A percentile compares a stretch with the other conserved stretches of the same genome.
Conservation (phyloP, 2,329 filamentous ascomycete species). For the Paraconiothyrium sp. region DNA sequence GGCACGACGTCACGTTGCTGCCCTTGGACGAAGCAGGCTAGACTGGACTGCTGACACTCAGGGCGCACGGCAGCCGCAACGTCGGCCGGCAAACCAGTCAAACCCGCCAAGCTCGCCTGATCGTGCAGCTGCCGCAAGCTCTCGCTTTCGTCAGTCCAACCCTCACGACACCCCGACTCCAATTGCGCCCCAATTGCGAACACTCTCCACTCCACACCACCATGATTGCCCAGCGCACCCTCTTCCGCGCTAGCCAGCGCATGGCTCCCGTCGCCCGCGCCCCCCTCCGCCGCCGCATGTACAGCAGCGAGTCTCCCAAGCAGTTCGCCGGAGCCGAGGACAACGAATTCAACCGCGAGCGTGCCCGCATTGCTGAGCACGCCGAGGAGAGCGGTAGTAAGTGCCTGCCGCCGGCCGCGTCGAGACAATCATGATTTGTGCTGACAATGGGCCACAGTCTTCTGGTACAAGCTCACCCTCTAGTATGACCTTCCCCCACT, state of each 20-base stretch:
- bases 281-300: constrained; percentile 71
- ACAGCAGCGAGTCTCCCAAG: constrained; percentile 69
- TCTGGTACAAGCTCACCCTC: constrained; percentile 95
- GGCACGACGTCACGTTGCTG: constrained; percentile 12
- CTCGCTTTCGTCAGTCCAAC: constrained; percentile 33
- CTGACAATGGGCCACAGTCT: constrained; percentile 63
- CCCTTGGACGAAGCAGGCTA: neutral
- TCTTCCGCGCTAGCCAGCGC: constrained; percentile 61
- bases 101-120: constrained; percentile 37
- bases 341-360: constrained; percentile 94
- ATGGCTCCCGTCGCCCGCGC: constrained; percentile 62
- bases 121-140: constrained; percentile 26
- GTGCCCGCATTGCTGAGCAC: constrained; percentile 89
- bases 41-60: neutral
- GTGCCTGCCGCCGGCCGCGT: constrained; percentile 41
- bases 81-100: neutral
- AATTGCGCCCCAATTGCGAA: constrained; percentile 43
- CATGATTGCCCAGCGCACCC: constrained; percentile 47
- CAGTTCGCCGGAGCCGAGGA: constrained; percentile 71
- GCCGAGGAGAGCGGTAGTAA: constrained; percentile 83
- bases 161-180: constrained; percentile 30
- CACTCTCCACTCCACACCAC: constrained; percentile 26
- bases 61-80: neutral
- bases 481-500: constrained; percentile 72
- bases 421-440: neutral